Evolutionary conservation across 1,284 basidiomycete genomes (phyloP).

Genomic region (Kalmanozyma brasiliensis): DNA sequence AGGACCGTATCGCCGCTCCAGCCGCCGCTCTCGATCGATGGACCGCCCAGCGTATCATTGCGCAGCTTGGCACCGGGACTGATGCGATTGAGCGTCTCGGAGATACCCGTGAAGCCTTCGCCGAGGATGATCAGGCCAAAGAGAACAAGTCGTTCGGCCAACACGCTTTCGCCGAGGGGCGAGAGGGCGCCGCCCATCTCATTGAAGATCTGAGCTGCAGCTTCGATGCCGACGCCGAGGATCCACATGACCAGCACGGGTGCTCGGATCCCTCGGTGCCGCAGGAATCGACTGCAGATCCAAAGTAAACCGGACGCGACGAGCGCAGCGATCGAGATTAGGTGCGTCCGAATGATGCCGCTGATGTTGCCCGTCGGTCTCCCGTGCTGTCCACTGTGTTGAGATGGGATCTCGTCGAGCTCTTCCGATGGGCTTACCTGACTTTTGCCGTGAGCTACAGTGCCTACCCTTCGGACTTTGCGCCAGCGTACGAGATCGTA

Average conservation of each 20-base stretch:
- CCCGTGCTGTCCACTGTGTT: background rate
- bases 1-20: conserved; percentile 39
- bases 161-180: conserved; percentile 17
- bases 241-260: conserved; percentile 46
- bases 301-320: conserved; percentile 34
- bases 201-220: conserved; percentile 18
- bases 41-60: conserved; percentile 7
- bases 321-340: conserved; percentile 25
- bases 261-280: conserved; percentile 12
- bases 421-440: background rate
- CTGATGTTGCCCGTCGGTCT: background rate
- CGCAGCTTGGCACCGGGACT: conserved; percentile 33
- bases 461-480: background rate
- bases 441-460: background rate
- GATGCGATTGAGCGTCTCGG: conserved; percentile 38
- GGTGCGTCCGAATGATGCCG: conserved; percentile 12
- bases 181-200: conserved; percentile 30
- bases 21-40: conserved; percentile 33
- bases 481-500: conserved; percentile 14
- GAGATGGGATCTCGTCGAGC: background rate
- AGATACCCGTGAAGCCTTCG: conserved; percentile 45
- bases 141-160: conserved; percentile 38
- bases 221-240: conserved; percentile 28
- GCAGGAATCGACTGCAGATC: conserved; percentile 34
- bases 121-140: conserved; percentile 49